These are phyloP conservation scores for Xylaria hypoxylon DNA, from an alignment of 2,329 filamentous ascomycete species.

Conservation along the genomic window DNA sequence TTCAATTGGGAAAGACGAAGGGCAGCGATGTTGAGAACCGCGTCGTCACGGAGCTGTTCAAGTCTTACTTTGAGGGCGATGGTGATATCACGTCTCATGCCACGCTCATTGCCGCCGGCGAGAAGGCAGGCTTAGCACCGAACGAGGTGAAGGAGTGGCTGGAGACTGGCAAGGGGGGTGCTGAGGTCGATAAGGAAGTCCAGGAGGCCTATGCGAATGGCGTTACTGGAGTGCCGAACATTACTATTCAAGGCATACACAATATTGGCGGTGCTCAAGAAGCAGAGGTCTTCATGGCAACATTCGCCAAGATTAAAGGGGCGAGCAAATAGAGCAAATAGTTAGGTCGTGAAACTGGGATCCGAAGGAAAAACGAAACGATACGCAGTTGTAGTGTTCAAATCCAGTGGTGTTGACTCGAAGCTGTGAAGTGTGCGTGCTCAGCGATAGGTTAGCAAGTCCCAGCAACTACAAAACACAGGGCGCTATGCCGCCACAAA, in stretches of 20 bases:
- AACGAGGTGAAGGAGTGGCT: slow-evolving; percentile 58
- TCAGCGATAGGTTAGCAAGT: too few relatives aligned
- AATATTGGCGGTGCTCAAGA: slow-evolving; percentile 33
- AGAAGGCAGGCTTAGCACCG: slow-evolving; percentile 62
- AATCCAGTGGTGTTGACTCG: too few relatives aligned
- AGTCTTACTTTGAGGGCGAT: slow-evolving; percentile 68
- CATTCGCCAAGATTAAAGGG: slow-evolving; percentile 49
- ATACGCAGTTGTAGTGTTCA: too few relatives aligned
- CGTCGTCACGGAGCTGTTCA: slow-evolving; percentile 70
- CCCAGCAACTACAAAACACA: too few relatives aligned
- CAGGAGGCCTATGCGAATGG: slow-evolving; percentile 58
- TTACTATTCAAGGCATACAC: slow-evolving; percentile 69
- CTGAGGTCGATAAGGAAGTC: slow-evolving; percentile 63
- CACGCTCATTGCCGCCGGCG: slow-evolving; percentile 60
- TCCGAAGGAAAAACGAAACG: too few relatives aligned
- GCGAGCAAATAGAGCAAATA: slow-evolving; percentile 34
- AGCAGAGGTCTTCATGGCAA: slow-evolving; percentile 18
- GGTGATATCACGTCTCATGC: slow-evolving; percentile 67
- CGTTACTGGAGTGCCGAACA: slow-evolving; percentile 74
- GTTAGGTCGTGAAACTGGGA: neutral
- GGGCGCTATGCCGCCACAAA: too few relatives aligned
- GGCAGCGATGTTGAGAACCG: slow-evolving; percentile 62
- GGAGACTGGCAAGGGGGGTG: slow-evolving; percentile 52
- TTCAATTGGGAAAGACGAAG: slow-evolving; percentile 74
- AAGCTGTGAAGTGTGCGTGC: too few relatives aligned